These are phyloP conservation scores for Amaranthus hypochondriacus DNA, from an alignment of 148 eudicot genomes.

Conservation along the genomic window DNA sequence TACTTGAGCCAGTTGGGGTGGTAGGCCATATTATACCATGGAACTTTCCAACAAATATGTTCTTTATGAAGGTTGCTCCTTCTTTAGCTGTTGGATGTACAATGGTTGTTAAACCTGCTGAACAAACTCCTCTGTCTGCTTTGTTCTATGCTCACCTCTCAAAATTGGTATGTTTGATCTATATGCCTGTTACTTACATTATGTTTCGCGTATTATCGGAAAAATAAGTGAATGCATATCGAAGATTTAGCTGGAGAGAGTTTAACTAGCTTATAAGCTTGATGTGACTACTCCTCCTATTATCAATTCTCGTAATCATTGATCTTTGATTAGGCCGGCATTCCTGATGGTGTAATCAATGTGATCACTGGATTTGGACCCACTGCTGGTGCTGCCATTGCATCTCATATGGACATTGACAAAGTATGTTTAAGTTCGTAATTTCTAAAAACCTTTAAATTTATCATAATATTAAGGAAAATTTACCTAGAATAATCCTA, in stretches of 20 bases:
- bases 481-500: too few species aligned
- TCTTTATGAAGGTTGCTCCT: slow-evolving; percentile 64
- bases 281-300: too few species aligned
- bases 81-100: slow-evolving; percentile 90
- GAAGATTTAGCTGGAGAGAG: too few species aligned
- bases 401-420: slow-evolving; percentile 88
- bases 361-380: slow-evolving; percentile 63
- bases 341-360: slow-evolving; percentile 84
- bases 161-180: slow-evolving; percentile 41
- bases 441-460: neutral
- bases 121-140: slow-evolving; percentile 79
- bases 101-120: slow-evolving; percentile 91
- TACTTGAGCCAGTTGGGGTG: slow-evolving; percentile 78
- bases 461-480: too few species aligned
- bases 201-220: neutral
- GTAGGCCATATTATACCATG: slow-evolving; percentile 86
- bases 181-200: neutral
- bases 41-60: slow-evolving; percentile 69
- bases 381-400: slow-evolving; percentile 76
- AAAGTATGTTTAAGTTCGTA: slow-evolving; percentile 31
- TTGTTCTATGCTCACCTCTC: slow-evolving; percentile 70
- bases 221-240: neutral
- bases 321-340: slow-evolving; percentile 55
- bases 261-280: too few species aligned
- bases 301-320: neutral